phyloP scores from a whole-genome alignment of 2,329 filamentous ascomycete genomes.

The Aspergillus alliaceus region DNA sequence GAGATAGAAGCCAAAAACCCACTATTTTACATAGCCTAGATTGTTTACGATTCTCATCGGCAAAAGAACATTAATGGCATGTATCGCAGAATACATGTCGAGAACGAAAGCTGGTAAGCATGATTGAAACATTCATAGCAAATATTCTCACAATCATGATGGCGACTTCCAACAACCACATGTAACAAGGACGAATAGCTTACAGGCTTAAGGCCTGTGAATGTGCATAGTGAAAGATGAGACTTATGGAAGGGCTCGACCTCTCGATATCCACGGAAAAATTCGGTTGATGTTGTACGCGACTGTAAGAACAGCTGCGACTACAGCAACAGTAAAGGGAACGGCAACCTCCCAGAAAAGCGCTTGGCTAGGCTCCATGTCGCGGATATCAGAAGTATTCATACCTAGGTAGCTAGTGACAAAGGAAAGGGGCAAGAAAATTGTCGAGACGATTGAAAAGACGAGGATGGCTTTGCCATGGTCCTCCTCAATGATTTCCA shows the following conservation, averaged over 20 bases:
- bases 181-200: too few species aligned
- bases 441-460: conserved; percentile 32
- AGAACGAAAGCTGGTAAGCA: too few species aligned
- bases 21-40: too few species aligned
- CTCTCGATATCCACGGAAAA: neutral
- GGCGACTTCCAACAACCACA: too few species aligned
- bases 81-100: too few species aligned
- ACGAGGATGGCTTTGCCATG: conserved; percentile 29
- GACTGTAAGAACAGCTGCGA: neutral
- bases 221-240: too few species aligned
- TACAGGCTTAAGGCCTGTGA: too few species aligned
- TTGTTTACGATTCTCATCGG: too few species aligned
- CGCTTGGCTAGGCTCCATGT: conserved; percentile 16
- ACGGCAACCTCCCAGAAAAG: conserved; percentile 24
- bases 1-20: too few species aligned
- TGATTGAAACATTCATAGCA: too few species aligned
- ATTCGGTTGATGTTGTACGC: neutral
- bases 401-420: conserved; percentile 34
- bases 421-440: conserved; percentile 34
- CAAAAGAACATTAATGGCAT: too few species aligned
- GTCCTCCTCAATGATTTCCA: conserved; percentile 22
- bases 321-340: conserved; percentile 9
- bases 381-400: conserved; percentile 28
- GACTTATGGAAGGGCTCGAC: neutral
- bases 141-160: too few species aligned